phyloP scores from a whole-genome alignment of 192 early-diverging fungal species.

The Podila minutissima region DNA sequence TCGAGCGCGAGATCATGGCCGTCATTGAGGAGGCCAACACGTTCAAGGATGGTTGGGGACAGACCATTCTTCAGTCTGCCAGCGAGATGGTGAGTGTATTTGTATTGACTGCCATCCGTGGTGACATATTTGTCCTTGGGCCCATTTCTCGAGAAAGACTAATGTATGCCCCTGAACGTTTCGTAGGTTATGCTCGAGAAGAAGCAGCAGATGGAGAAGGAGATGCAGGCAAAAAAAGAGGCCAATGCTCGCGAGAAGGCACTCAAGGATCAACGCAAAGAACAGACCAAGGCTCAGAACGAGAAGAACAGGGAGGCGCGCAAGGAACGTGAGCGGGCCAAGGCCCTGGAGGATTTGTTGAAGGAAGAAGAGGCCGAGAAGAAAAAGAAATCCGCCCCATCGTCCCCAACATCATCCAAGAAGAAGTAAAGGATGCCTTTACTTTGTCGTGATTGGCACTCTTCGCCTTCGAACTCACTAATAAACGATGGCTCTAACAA shows the following conservation, averaged over 20 bases:
- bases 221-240: conserved; percentile 59
- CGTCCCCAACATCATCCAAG: conserved; percentile 24
- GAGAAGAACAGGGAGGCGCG: conserved; percentile 54
- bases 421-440: conserved; percentile 21
- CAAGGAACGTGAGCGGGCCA: conserved; percentile 47
- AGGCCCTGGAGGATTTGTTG: conserved; percentile 57
- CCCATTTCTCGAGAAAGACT: neutral
- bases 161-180: neutral
- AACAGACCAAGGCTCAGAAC: conserved; percentile 48
- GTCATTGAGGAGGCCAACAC: conserved; percentile 86
- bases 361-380: conserved; percentile 52
- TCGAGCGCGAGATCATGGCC: conserved; percentile 82
- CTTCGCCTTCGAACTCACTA: neutral
- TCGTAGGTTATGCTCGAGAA: conserved; percentile 56
- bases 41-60: conserved; percentile 82
- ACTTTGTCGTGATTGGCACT: neutral
- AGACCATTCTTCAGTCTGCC: conserved; percentile 85
- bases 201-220: conserved; percentile 57
- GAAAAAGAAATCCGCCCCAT: conserved; percentile 24
- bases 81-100: conserved; percentile 72
- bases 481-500: neutral
- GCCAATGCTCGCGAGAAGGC: conserved; percentile 60
- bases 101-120: neutral
- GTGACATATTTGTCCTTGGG: neutral
- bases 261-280: conserved; percentile 55